Conservation (phyloP, 2,329 filamentous ascomycete species). For the Curvularia verruculosa region DNA sequence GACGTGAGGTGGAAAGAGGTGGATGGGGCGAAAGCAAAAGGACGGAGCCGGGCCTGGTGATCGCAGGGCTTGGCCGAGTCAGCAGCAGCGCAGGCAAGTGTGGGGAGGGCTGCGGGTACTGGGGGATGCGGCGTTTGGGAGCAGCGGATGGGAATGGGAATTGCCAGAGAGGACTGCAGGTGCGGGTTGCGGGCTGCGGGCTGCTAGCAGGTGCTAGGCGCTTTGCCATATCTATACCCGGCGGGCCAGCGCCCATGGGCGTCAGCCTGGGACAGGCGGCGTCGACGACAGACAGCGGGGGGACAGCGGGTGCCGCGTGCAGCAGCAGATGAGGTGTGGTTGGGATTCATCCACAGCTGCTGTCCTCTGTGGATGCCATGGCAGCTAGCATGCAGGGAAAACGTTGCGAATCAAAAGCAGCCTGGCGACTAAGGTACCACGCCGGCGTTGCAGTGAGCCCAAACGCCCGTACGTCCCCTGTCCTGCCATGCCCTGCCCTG, state of each 20-base stretch:
- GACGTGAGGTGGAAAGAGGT: constrained; percentile 15
- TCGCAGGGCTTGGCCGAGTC: constrained; percentile 30
- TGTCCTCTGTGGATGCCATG: too few species aligned
- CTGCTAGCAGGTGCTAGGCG: constrained; percentile 1
- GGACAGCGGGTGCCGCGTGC: constrained; percentile 7
- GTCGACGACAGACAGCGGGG: neutral
- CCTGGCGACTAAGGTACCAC: neutral
- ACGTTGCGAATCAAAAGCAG: constrained; percentile 15
- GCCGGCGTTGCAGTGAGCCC: constrained; percentile 11
- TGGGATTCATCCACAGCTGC: constrained; percentile 2
- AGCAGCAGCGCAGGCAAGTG: constrained; percentile 35
- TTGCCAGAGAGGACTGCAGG: too few species aligned
- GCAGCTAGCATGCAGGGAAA: constrained; percentile 11
- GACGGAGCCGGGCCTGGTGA: constrained; percentile 35
- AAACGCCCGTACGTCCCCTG: constrained; percentile 21
- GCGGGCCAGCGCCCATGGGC: constrained; percentile 24
- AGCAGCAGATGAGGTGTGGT: constrained; percentile 10
- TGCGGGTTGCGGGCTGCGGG: too few species aligned
- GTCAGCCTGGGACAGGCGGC: constrained; percentile 5
- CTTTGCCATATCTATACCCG: constrained; percentile 34
- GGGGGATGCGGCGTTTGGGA: constrained; percentile 10
- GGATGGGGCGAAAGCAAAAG: constrained; percentile 16
- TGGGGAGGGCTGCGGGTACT: constrained; percentile 22
- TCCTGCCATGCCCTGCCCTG: constrained; percentile 14
- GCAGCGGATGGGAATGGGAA: constrained; percentile 21